Conservation (phyloP, 306 rosid species). For the Heteromeles arbutifolia region DNA sequence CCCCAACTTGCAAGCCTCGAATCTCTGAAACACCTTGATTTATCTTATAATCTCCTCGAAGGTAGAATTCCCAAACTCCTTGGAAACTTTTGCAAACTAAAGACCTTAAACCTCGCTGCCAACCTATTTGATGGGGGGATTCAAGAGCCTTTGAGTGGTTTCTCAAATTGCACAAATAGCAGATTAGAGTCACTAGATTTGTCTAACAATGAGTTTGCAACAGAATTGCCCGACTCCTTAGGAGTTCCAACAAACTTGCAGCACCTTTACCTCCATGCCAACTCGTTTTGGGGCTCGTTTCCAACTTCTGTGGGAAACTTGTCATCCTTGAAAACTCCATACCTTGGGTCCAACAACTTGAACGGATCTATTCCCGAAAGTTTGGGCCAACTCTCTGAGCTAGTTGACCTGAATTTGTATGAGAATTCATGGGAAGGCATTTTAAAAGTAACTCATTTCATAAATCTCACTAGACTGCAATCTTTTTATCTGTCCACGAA, state of each 20-base stretch:
- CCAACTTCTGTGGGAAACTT: constrained; percentile 24
- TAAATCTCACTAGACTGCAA: background rate
- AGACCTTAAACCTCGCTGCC: background rate
- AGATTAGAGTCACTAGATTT: background rate
- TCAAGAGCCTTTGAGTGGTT: background rate
- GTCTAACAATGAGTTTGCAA: background rate
- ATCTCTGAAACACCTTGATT: background rate
- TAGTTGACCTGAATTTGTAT: background rate
- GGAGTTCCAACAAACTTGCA: constrained; percentile 1
- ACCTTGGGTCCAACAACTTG: background rate
- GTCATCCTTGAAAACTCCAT: background rate
- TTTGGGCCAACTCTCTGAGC: background rate
- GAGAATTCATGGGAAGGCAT: background rate
- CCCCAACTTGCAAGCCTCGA: background rate
- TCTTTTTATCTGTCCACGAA: background rate
- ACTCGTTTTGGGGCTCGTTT: constrained; percentile 18
- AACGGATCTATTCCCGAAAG: background rate
- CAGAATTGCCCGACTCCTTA: constrained; percentile 13
- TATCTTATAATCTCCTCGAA: rapidly evolving
- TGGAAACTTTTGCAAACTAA: background rate
- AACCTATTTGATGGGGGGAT: background rate
- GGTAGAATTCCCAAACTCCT: background rate
- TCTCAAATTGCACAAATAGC: background rate
- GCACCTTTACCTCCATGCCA: background rate
- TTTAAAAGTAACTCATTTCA: background rate